These are phyloP conservation scores for Curvularia eragrostidis DNA, from an alignment of 2,329 filamentous ascomycete genomes.

Conservation along the genomic window DNA sequence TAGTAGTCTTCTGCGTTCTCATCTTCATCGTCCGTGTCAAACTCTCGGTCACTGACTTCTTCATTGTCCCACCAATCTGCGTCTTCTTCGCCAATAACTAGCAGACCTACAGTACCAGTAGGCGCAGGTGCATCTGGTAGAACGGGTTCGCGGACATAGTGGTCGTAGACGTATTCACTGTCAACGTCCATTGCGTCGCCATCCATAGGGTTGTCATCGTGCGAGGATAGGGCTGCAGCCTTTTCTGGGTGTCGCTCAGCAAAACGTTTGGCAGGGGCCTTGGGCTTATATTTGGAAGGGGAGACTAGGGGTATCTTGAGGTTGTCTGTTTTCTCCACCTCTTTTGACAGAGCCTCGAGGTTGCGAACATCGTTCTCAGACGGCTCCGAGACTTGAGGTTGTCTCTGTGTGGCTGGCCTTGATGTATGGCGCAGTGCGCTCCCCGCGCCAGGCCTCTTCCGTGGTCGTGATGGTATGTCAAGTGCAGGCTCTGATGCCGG, in stretches of 20 bases:
- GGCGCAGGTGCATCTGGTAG: conserved; percentile 45
- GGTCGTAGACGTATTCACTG: conserved; percentile 67
- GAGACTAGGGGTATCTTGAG: conserved; percentile 16
- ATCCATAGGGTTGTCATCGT: conserved; percentile 11
- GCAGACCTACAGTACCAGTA: conserved; percentile 50
- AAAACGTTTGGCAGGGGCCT: conserved; percentile 41
- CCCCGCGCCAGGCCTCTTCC: conserved; percentile 40
- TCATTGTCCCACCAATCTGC: conserved; percentile 65
- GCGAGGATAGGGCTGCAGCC: conserved; percentile 27
- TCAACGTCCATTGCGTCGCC: conserved; percentile 48
- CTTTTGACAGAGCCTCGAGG: conserved; percentile 43
- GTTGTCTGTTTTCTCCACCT: conserved; percentile 39
- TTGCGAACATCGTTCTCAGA: conserved; percentile 40
- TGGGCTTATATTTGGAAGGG: conserved; percentile 46
- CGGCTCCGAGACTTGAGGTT: conserved; percentile 18
- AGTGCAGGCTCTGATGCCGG: conserved; percentile 8
- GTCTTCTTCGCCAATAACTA: conserved; percentile 59
- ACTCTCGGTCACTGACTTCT: conserved; percentile 60
- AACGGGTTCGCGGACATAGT: conserved; percentile 61
- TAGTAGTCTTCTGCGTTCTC: conserved; percentile 79
- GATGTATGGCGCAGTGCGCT: conserved; percentile 23
- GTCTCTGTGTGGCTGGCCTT: conserved; percentile 12
- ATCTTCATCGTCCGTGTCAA: conserved; percentile 67
- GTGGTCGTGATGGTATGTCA: conserved; percentile 23
- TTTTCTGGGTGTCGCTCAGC: conserved; percentile 44